Base-by-base conservation (phyloP, 257 asterid species). In the Mentha longifolia region DNA sequence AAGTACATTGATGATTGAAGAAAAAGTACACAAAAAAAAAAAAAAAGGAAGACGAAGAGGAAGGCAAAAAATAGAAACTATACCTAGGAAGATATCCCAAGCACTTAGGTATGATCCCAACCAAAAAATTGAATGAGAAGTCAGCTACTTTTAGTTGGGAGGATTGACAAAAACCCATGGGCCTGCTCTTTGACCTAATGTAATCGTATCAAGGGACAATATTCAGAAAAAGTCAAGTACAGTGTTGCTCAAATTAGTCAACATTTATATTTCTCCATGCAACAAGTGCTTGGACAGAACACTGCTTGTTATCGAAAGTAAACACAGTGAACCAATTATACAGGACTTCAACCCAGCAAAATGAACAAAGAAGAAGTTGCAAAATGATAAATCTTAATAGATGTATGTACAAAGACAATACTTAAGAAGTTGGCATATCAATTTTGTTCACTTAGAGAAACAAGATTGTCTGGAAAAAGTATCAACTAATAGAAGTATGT, bases 31-130 rank as follows among this genome's bases (percentile, higher is more conserved):
- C 3, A 33, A 15, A 59, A 13, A 51, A 35, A 56, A 46, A 65
- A 41, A 72, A 22, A 22, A 22, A 28, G 31, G 31, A 6, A 64
- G 9, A 67, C 6, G 33, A 58, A n/a, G 66, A 72, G 59, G 37
- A 37, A 20, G 54, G 63, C 42, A 70, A 58, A 3, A 52, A 67
- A 59, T 47, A 66, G 17, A 63, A 58, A 50, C 46, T 9, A 61
- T 84, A 92, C 98, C 92, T 88, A 30, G 97, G 87, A 67, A 92
- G 87, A 82, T 77, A 81, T 11, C 47, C 79, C 85, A 92, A 76
- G 84, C 98, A 92, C 84, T 86, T 88, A 0, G 98, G 96, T 75
- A 88, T 79, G 73, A 62, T 76, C 61, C 98, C 96, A 77, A 82
- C 79, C 61, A 92, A 86, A 77, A 87, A 92, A 69, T 92, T 92